phyloP scores from a whole-genome alignment of 306 rosid species.

The Begonia peltatifolia region DNA sequence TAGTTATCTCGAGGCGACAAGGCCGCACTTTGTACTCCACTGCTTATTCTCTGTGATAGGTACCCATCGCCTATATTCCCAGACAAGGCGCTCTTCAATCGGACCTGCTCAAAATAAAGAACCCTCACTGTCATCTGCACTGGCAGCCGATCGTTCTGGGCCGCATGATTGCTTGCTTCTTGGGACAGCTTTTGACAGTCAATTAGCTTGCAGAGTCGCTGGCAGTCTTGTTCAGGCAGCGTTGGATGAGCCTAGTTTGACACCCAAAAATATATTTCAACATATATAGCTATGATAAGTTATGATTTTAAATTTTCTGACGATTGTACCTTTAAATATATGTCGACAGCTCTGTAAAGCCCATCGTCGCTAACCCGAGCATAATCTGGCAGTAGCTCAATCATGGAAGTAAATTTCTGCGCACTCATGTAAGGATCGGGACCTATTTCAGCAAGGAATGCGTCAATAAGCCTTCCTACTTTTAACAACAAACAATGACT shows the following conservation, averaged over 20 bases:
- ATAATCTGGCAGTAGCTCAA: slow-evolving; percentile 76
- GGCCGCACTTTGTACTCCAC: slow-evolving; percentile 80
- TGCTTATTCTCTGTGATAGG: slow-evolving; percentile 54
- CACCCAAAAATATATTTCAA: neutral
- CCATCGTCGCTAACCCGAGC: slow-evolving; percentile 86
- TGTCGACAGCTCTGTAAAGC: slow-evolving; percentile 68
- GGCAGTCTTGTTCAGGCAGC: slow-evolving; percentile 60
- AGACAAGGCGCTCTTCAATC: slow-evolving; percentile 48
- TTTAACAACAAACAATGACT: slow-evolving; percentile 58
- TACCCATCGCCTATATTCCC: slow-evolving; percentile 52
- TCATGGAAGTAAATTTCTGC: slow-evolving; percentile 42
- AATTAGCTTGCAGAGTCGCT: slow-evolving; percentile 59
- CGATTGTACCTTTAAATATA: slow-evolving; percentile 58
- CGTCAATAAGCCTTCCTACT: slow-evolving; percentile 71
- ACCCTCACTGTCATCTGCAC: slow-evolving; percentile 67
- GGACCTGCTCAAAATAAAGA: slow-evolving; percentile 74
- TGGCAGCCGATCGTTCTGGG: slow-evolving; percentile 69
- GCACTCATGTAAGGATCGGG: slow-evolving; percentile 59
- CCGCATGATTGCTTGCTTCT: slow-evolving; percentile 89
- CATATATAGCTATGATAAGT: no score
- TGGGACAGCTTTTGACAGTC: slow-evolving; percentile 82
- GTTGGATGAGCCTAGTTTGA: slow-evolving; percentile 48
- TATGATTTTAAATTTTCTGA: neutral
- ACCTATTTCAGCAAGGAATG: slow-evolving; percentile 81
- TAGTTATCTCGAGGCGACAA: slow-evolving; percentile 85